A percentile compares a stretch with the other conserved stretches of the same genome.
These are phyloP conservation scores for Clonostachys rhizophaga DNA, from an alignment of 2,329 filamentous ascomycete genomes.

Conservation along the genomic window DNA sequence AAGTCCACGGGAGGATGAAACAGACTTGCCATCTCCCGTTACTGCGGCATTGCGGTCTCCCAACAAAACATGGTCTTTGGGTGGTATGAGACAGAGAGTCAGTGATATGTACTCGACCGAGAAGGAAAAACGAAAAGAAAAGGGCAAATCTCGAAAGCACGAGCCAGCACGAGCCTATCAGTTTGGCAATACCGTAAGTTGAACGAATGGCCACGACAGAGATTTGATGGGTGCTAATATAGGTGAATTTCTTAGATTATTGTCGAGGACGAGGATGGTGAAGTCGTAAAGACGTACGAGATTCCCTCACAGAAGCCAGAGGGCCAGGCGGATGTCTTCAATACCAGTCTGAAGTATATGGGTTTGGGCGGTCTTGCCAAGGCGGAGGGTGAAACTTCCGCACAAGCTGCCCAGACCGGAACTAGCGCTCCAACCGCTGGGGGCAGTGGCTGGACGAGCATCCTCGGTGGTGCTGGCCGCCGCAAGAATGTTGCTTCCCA, in stretches of 20 bases:
- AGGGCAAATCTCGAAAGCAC: constrained; percentile 40
- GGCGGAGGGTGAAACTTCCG: constrained; percentile 14
- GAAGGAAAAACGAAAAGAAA: constrained; percentile 55
- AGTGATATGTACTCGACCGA: constrained; percentile 54
- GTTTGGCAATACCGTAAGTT: constrained; percentile 70
- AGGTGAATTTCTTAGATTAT: constrained; percentile 55
- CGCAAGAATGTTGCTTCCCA: constrained; percentile 28
- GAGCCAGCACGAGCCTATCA: constrained; percentile 81
- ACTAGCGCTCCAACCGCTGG: background rate
- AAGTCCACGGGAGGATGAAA: constrained; percentile 1
- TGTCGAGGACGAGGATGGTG: constrained; percentile 80
- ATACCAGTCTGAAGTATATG: constrained; percentile 47
- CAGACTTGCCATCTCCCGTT: constrained; percentile 9
- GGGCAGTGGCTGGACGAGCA: constrained; percentile 47
- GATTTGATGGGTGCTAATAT: background rate
- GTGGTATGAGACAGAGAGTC: constrained; percentile 42
- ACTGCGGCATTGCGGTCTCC: constrained; percentile 4
- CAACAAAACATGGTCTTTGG: constrained; percentile 22
- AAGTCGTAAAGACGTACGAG: constrained; percentile 82
- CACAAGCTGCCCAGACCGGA: constrained; percentile 17
- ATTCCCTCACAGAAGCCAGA: constrained; percentile 52
- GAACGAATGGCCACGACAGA: background rate
- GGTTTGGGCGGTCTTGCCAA: constrained; percentile 42
- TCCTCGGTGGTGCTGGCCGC: constrained; percentile 30
- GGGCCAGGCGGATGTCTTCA: constrained; percentile 28